Evolutionary conservation across 495 filamentous ascomycete species (phyloP), one percentile per base, ranked within the genome.

Genomic region (Amniculicola lignicola): DNA sequence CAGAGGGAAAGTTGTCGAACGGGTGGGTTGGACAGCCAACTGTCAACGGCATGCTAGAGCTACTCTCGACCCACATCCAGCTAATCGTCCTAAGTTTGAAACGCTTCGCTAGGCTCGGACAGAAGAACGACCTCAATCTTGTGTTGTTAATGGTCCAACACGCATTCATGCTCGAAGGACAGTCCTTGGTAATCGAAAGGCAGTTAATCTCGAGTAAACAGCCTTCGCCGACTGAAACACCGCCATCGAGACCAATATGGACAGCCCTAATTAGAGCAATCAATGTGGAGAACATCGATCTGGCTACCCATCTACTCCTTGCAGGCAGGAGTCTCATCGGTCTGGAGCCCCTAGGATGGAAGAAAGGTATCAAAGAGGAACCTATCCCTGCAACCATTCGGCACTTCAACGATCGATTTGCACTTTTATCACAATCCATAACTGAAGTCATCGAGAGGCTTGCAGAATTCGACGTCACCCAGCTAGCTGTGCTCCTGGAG

Each of bases 341-440:
- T 0, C 73, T 94, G 24, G 89, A 95, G 67, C 81, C 81, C 44
- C 85, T 95, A 52, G 75, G 77, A 3, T 53, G 70, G 33, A 80
- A 74, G 39, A 68, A 73, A 18, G 73, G 27, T n/a, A n/a, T n/a
- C n/a, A n/a, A n/a, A n/a, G 33, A 22, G 11, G 72, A 41, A 72
- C 80, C 22, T 67, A 71, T 52, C 70, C 76, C 44, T 69, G 68
- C 78, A 56, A 74, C 80, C 43, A 79, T 84, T 45, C 74, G 72
- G 6, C 77, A 82, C 33, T 96, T 90, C 74, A 95, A 95, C 62
- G 67, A 75, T 37, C 80, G 84, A 33, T 87, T 87, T 52, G 77
- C 81, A 12, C 77, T 86, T 57, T 77, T 90, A 5, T 82, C 82
- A 19, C 78, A 81, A 41, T 77, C 86, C 2, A 81, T 92, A 16